Evolutionary conservation across 1,139 yeast species (phyloP), one percentile per base, ranked within the genome.

Genomic region (Meyerozyma sp.): DNA sequence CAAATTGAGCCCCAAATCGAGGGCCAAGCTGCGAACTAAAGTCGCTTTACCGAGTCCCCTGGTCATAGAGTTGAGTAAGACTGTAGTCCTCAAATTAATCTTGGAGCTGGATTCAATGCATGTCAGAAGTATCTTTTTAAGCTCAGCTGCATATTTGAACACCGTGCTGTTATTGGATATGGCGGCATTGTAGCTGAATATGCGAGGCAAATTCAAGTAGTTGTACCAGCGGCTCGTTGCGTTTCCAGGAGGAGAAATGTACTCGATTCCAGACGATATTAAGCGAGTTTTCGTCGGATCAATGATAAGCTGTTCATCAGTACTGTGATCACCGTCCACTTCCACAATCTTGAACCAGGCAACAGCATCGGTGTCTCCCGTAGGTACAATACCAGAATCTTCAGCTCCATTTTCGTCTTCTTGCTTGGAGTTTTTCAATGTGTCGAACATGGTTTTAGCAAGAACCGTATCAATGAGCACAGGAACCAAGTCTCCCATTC

Each of bases 31-130:
- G 44, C 76, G 63, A 0, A 88, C 77, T 32, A 86, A 58, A 0
- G 84, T 79, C 0, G 84, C 61, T 56, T 93, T 93, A 0, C 98
- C 98, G 8, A 87, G 79, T 5, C 88, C 91, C 43, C 95, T 70
- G 29, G 82, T 77, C 57, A 81, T 68, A 2, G 96, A 87, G 42
- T 77, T 78, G 27, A 93, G 59, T 29, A 91, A 59, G 0, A 90
- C 68, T 0, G 89, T 75, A 0, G 95, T 84, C 42, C 73, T 76
- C 37, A 87, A 59, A 6, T 70, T 60, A 10, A 66, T 55, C 59
- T 58, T 58, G 42, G 62, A 66, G 60, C 48, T 63, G 8, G 41
- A 30, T 14, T 20, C 25, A 44, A 66, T 48, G 40, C 78, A 64
- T 36, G 85, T 74, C 42, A 65, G 54, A 11, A 80, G 52, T 47